Conservation (phyloP, 2,329 filamentous ascomycete species). For the Ceratocystis lukuohia region DNA sequence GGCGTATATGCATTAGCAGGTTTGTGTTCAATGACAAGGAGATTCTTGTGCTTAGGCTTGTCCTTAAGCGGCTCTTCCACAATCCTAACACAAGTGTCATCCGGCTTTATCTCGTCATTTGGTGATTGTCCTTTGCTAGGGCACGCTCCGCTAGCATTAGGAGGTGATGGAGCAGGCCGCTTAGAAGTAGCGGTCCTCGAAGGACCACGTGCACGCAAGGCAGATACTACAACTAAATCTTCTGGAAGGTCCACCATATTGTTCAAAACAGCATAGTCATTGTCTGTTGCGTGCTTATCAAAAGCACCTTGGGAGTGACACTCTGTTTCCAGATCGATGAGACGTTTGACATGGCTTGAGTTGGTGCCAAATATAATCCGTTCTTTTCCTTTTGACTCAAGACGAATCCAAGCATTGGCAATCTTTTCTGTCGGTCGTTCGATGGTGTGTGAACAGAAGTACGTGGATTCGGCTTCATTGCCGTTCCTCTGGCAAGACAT, state of each 20-base stretch:
- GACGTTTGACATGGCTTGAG: no score
- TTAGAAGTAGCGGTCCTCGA: background rate
- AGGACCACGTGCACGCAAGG: background rate
- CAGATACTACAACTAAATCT: background rate
- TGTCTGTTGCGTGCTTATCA: no score
- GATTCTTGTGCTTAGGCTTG: background rate
- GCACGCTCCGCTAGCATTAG: background rate
- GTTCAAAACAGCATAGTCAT: no score
- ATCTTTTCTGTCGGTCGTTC: no score
- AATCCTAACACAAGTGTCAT: background rate
- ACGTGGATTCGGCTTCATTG: no score
- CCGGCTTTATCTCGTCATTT: background rate
- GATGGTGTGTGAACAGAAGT: no score
- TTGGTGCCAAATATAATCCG: no score
- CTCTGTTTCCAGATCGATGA: no score
- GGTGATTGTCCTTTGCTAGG: background rate
- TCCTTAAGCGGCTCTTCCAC: background rate
- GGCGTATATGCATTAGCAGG: background rate
- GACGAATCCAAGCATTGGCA: no score
- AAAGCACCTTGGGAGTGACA: no score
- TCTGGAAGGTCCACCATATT: no score
- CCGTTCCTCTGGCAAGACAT: fast-evolving
- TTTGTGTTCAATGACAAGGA: background rate
- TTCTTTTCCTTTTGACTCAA: no score
- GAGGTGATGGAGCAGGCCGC: background rate